phyloP scores from a whole-genome alignment of 2,329 filamentous ascomycete genomes.

The Verticillium klebahnii region DNA sequence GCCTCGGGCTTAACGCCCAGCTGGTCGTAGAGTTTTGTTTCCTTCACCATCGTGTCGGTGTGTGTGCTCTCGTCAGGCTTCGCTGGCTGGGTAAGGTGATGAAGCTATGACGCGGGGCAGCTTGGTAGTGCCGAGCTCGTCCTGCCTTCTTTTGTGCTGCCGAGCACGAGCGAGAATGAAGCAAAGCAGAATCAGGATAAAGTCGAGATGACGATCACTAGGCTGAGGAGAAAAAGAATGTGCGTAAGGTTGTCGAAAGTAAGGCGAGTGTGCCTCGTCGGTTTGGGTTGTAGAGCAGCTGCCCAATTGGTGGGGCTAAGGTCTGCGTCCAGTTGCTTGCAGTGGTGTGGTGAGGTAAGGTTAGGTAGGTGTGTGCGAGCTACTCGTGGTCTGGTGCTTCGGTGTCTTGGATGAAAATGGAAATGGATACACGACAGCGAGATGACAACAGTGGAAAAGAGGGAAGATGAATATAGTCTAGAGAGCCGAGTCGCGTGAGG shows the following conservation, averaged over 20 bases:
- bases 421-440: not conserved
- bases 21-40: slow-evolving; percentile 92
- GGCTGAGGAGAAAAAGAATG: not conserved
- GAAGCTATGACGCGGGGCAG: not conserved
- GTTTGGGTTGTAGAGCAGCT: slow-evolving; percentile 1
- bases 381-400: not conserved
- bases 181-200: not conserved
- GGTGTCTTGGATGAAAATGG: not conserved
- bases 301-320: not conserved
- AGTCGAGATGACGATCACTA: not conserved
- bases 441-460: not conserved
- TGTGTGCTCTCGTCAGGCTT: slow-evolving; percentile 2
- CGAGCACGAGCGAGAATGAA: not conserved
- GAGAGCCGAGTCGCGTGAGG: not conserved
- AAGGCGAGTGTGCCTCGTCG: not conserved
- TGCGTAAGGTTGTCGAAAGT: not conserved
- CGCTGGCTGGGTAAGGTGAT: not conserved
- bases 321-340: not conserved
- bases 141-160: not conserved
- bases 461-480: not conserved
- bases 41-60: slow-evolving; percentile 71
- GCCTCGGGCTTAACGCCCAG: slow-evolving; percentile 75
- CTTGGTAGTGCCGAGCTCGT: not conserved
- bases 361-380: not conserved
- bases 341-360: not conserved